Evolutionary conservation across 768 basidiomycete species (phyloP).

Genomic region (Termitomyces sp.): DNA sequence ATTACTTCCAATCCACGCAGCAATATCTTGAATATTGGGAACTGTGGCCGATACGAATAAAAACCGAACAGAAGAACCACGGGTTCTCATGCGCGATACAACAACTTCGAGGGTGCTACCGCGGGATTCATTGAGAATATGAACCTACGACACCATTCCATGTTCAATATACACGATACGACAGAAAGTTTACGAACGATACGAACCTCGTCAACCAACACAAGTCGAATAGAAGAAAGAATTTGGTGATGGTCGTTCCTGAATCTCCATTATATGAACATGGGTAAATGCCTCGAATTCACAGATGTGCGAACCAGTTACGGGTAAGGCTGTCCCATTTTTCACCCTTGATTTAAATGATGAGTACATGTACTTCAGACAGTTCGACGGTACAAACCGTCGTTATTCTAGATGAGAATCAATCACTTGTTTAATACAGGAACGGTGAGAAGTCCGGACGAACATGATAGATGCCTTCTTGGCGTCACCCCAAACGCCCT

Average conservation of each 20-base stretch:
- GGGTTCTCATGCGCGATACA: constrained; percentile 87
- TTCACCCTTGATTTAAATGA: constrained; percentile 60
- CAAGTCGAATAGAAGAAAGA: constrained; percentile 69
- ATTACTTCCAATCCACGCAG: constrained; percentile 74
- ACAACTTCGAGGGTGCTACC: constrained; percentile 95
- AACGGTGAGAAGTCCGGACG: constrained; percentile 19
- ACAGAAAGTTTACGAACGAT: neutral
- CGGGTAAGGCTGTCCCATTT: constrained; percentile 96
- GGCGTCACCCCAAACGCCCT: constrained; percentile 70
- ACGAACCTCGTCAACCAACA: constrained; percentile 88
- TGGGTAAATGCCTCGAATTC: neutral
- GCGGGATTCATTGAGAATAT: constrained; percentile 86
- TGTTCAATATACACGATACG: neutral
- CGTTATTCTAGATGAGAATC: constrained; percentile 54
- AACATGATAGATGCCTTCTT: constrained; percentile 80
- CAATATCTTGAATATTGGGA: constrained; percentile 90
- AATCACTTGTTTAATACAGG: neutral
- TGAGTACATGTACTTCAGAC: neutral
- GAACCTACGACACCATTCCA: constrained; percentile 54
- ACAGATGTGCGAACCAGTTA: constrained; percentile 55
- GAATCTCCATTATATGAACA: neutral
- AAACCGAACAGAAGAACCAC: constrained; percentile 72
- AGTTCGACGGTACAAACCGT: constrained; percentile 50
- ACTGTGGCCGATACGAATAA: constrained; percentile 91
- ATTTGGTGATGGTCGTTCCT: constrained; percentile 68